Base-by-base conservation (phyloP, 345 rosid species). In the Melaleuca quinquenervia region DNA sequence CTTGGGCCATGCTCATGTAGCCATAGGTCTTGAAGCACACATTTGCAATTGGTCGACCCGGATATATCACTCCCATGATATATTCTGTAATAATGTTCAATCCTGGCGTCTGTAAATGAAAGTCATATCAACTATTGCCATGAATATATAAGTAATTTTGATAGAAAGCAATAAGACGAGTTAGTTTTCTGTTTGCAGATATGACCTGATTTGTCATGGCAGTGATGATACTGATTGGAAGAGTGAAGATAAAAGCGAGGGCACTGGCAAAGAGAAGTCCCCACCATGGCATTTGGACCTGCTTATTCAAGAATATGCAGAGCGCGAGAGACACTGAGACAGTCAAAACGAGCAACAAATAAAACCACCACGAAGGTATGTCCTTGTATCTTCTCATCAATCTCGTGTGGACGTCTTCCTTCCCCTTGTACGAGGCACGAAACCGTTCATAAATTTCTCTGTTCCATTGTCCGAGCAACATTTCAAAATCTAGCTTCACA, bases 11-110 rank as follows among this genome's bases (percentile, higher is more conserved):
- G 90, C 99, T 95, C 92, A 92, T 94, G 85, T 95, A 96, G 50
- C 99, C 98, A 85, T 94, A 94, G 74, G 92, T 90, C 89, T 96
- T 96, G 94, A 96, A 96, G 92, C 99, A 96, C 41, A 94, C 98
- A 84, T 95, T 96, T 64, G 99, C 99, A 51, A 96, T 95, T 2
- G 98, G 99, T 86, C 94, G 85, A 87, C 98, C 99, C 1, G 98
- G 98, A 85, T 92, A 93, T 54, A 95, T 95, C 80, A 95, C 41
- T 60, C 97, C 99, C 97, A 94, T 96, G 56, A 91, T 89, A 16
- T 96, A 96, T 91, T 96, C 99, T 1, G 98, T 96, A 50, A 96
- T 95, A 56, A 96, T 94, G 92, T 96, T 96, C 84, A 96, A 86
- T 14, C 99, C 98, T 0, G 97, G 99, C 85, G 99, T 95, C 99